A percentile compares a stretch with the other conserved stretches of the same genome.
Conservation (phyloP, 2,329 filamentous ascomycete genomes). For the Phialophora tarda region DNA sequence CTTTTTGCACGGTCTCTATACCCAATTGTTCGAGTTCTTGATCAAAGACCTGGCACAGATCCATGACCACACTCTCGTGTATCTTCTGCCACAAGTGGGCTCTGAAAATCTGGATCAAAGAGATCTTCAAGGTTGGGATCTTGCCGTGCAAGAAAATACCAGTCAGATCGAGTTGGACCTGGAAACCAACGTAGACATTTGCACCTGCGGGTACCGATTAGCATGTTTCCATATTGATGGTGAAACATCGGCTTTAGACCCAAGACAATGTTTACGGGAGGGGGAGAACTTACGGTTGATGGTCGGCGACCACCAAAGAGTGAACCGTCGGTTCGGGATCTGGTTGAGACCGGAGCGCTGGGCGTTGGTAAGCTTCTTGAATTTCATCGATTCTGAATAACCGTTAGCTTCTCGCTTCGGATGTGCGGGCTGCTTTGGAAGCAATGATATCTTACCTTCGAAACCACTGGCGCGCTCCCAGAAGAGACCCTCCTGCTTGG, state of each 20-base stretch:
- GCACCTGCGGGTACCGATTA: constrained; percentile 7
- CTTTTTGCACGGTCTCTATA: constrained; percentile 97
- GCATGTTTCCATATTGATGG: not conserved
- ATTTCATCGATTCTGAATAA: constrained; percentile 78
- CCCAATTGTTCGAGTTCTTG: constrained; percentile 94
- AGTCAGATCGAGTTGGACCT: constrained; percentile 95
- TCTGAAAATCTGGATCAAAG: constrained; percentile 97
- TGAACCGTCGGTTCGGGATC: constrained; percentile 98
- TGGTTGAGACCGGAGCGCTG: constrained; percentile 97
- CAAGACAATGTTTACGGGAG: not conserved
- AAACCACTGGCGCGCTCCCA: constrained; percentile 69
- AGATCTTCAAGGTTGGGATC: constrained; percentile 97
- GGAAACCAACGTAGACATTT: constrained; percentile 97
- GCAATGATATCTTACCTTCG: not conserved
- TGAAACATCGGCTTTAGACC: not conserved
- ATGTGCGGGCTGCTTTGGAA: not conserved
- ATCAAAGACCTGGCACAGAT: constrained; percentile 97
- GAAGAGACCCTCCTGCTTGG: constrained; percentile 74
- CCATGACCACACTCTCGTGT: constrained; percentile 98
- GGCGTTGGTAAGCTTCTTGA: constrained; percentile 98
- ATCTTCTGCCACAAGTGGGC: constrained; percentile 99
- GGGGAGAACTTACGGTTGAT: constrained; percentile 15
- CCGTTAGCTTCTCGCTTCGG: constrained; percentile 44
- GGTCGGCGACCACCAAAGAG: constrained; percentile 82
- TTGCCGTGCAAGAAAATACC: constrained; percentile 99